These are phyloP conservation scores for Colletotrichum sp. DNA, from an alignment of 2,329 filamentous ascomycete species.

Conservation along the genomic window DNA sequence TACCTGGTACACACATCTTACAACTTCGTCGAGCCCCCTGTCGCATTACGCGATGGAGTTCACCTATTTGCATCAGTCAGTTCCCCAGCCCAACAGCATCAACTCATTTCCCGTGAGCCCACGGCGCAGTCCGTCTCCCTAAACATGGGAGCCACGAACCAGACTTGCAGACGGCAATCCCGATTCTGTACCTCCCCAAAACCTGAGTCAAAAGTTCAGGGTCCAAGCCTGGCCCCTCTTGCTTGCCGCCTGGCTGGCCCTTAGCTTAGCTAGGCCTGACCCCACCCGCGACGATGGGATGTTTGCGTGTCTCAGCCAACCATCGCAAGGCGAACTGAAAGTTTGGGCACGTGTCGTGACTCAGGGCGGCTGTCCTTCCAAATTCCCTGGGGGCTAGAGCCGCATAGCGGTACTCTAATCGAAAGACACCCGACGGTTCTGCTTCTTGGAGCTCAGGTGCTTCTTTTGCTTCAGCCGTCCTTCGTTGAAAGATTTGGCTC, in stretches of 20 bases:
- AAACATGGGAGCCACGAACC: background rate
- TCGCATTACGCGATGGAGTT: background rate
- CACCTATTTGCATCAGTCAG: background rate
- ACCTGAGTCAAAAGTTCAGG: background rate
- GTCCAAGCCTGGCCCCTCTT: background rate
- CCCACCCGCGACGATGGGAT: background rate
- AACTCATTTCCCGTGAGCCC: background rate
- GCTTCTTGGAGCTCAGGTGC: slow-evolving; percentile 54
- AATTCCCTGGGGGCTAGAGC: background rate
- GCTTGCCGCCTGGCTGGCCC: background rate
- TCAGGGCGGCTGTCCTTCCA: background rate
- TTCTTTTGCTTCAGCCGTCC: slow-evolving; percentile 54
- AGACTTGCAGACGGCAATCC: background rate
- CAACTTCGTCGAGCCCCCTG: background rate
- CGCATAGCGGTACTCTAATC: background rate
- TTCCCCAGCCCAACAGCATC: background rate
- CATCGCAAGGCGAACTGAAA: background rate
- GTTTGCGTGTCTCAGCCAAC: background rate
- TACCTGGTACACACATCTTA: background rate
- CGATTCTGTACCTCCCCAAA: background rate
- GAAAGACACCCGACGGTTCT: slow-evolving; percentile 23
- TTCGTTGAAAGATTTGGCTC: slow-evolving; percentile 51
- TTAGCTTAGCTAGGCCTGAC: background rate
- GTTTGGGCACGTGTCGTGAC: background rate
- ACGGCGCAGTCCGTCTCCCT: background rate